Evolutionary conservation across 106 monocot genomes (phyloP).

Genomic region (Platanthera zijinensis): DNA sequence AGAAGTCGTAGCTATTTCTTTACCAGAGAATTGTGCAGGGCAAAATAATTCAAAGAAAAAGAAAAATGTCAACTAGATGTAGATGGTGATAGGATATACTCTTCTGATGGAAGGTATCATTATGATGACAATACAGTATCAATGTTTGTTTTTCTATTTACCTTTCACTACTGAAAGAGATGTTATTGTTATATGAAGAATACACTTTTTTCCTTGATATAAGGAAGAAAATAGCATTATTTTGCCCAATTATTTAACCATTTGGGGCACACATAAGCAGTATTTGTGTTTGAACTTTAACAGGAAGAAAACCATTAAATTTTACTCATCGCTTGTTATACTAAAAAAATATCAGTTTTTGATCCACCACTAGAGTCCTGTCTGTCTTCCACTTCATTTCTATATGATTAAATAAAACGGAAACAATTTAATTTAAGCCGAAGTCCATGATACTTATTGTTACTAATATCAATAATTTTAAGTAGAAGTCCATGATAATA

Average conservation of each 20-base stretch:
- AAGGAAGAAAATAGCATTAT: too few relatives aligned
- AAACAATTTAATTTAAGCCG: too few relatives aligned
- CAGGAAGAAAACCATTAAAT: too few relatives aligned
- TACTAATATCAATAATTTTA: too few relatives aligned
- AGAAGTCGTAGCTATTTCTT: constrained; percentile 42
- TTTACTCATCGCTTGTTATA: too few relatives aligned
- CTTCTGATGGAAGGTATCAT: constrained; percentile 26
- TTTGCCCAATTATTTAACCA: neutral
- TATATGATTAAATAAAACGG: too few relatives aligned
- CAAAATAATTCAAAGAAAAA: constrained; percentile 23
- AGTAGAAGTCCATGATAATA: too few relatives aligned
- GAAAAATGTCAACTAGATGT: constrained; percentile 20
- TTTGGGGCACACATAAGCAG: neutral
- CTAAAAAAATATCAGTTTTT: too few relatives aligned
- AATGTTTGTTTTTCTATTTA: constrained; percentile 30
- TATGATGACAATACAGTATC: constrained; percentile 21
- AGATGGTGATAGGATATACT: constrained; percentile 19
- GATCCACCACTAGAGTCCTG: too few relatives aligned
- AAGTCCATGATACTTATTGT: too few relatives aligned
- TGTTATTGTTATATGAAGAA: neutral
- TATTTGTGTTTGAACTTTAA: too few relatives aligned
- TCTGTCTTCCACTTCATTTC: too few relatives aligned
- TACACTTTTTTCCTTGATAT: neutral
- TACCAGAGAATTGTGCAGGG: constrained; percentile 33
- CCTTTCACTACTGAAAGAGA: neutral